Evolutionary conservation across 352 stramenopile species (phyloP).

Genomic region (Globisporangium barbulae): DNA sequence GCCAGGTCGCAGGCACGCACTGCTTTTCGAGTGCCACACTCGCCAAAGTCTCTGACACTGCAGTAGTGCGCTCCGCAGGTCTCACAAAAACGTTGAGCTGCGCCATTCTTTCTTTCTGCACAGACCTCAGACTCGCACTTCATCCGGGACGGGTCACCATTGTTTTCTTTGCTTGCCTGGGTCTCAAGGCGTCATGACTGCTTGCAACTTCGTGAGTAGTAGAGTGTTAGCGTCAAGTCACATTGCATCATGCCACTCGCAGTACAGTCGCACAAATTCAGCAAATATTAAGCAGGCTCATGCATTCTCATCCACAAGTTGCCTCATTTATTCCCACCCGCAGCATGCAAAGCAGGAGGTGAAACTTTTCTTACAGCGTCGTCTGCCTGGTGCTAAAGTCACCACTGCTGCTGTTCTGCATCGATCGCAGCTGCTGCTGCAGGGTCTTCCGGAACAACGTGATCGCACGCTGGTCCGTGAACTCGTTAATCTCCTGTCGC

Average conservation of each 20-base stretch:
- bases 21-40: neutral
- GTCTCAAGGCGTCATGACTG: neutral
- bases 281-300: neutral
- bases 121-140: neutral
- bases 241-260: neutral
- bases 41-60: neutral
- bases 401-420: slow-evolving; percentile 16
- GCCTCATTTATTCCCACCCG: neutral
- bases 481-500: slow-evolving; percentile 53
- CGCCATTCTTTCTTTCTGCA: neutral
- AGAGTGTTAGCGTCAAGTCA: neutral
- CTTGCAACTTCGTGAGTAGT: neutral
- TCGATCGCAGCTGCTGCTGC: slow-evolving; percentile 30
- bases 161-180: neutral
- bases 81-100: neutral
- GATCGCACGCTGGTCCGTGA: slow-evolving; percentile 68
- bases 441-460: slow-evolving; percentile 61
- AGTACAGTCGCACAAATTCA: neutral
- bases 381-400: neutral
- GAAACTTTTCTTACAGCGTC: neutral
- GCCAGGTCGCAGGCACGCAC: slow-evolving; percentile 3
- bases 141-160: neutral
- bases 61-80: neutral
- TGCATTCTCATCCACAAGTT: neutral
- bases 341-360: neutral